phyloP scores from a whole-genome alignment of 192 early-diverging fungal species.

The Anaeromyces robustus region DNA sequence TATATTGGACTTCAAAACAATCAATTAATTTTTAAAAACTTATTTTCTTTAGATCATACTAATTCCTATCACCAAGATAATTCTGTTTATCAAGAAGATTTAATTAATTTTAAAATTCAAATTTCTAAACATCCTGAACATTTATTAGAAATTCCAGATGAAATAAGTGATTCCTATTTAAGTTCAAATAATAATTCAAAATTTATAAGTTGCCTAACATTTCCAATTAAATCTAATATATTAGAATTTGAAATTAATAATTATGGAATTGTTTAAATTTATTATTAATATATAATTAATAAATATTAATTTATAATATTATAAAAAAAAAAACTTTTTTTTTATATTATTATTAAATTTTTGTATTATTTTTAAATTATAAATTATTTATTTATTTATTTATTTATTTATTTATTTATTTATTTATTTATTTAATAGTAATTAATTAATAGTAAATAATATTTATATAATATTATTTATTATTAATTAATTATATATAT shows the following conservation, averaged over 20 bases:
- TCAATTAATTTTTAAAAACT: background rate
- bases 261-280: background rate
- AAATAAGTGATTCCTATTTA: background rate
- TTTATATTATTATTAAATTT: too few relatives aligned
- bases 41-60: too few relatives aligned
- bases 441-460: too few relatives aligned
- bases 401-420: too few relatives aligned
- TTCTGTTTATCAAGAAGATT: background rate
- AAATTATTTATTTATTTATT: too few relatives aligned
- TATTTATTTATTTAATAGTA: too few relatives aligned
- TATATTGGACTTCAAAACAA: background rate
- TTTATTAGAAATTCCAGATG: background rate
- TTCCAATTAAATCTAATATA: background rate
- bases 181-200: background rate
- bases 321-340: background rate
- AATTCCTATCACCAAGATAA: background rate
- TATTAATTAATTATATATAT: too few relatives aligned
- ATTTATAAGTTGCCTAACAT: background rate
- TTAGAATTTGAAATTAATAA: background rate
- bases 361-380: too few relatives aligned
- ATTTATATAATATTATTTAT: too few relatives aligned
- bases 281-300: background rate
- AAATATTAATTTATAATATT: background rate
- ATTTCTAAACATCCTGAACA: background rate
- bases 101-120: background rate